Evolutionary conservation across 768 basidiomycete genomes (phyloP).

Genomic region (Mycena galericulata): DNA sequence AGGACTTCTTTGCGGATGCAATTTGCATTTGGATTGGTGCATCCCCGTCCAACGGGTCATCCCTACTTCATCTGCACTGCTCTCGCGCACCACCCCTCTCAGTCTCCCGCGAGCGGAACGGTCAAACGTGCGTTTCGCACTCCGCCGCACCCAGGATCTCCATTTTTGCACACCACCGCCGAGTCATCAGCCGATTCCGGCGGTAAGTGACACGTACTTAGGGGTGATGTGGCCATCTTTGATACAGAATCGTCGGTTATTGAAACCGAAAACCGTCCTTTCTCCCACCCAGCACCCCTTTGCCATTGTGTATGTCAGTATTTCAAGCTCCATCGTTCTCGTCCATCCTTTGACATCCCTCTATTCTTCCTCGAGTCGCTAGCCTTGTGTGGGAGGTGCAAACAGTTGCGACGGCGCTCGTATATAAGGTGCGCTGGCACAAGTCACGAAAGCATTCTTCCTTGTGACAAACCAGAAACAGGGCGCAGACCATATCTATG

Average conservation of each 20-base stretch:
- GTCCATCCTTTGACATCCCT: background rate
- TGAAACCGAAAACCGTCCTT: background rate
- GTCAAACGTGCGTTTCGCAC: too few relatives aligned
- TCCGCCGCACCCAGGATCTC: background rate
- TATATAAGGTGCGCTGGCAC: slow-evolving; percentile 6
- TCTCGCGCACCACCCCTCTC: background rate
- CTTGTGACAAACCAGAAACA: background rate
- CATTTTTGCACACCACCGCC: background rate
- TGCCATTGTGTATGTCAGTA: slow-evolving; percentile 8
- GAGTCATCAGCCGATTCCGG: background rate
- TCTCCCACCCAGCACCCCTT: slow-evolving; percentile 14
- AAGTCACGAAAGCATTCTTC: background rate
- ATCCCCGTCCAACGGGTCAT: background rate
- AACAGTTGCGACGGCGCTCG: background rate
- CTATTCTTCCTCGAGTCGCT: background rate
- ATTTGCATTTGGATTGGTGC: background rate
- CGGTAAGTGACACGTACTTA: background rate
- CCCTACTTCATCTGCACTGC: background rate
- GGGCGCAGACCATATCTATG: background rate
- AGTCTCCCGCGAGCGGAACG: too few relatives aligned
- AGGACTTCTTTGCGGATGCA: slow-evolving; percentile 1
- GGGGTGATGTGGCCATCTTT: slow-evolving; percentile 6
- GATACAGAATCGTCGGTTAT: background rate
- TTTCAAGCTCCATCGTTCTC: background rate
- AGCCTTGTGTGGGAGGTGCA: background rate